Evolutionary conservation across 2,329 filamentous ascomycete genomes (phyloP).

Genomic region (Didymella arachidicola): DNA sequence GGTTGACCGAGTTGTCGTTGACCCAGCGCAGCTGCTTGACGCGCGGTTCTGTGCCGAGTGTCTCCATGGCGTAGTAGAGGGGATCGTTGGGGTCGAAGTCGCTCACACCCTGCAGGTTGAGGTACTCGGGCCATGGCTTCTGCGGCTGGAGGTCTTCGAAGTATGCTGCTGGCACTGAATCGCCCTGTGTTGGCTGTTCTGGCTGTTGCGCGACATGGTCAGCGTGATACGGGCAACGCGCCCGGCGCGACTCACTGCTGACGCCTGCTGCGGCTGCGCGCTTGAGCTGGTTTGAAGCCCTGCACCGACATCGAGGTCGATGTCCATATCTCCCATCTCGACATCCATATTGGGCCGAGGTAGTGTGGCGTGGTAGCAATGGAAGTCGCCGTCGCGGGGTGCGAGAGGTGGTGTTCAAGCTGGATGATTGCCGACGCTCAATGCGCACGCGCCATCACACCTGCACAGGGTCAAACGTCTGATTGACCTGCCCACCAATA

Average conservation of each 20-base stretch:
- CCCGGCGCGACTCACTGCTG: conserved; percentile 22
- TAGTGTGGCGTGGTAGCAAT: conserved; percentile 14
- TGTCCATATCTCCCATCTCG: conserved; percentile 49
- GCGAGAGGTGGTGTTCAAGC: conserved; percentile 15
- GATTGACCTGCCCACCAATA: background rate
- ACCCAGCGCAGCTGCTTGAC: conserved; percentile 81
- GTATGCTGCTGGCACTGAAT: conserved; percentile 45
- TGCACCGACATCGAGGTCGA: conserved; percentile 46
- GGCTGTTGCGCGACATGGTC: conserved; percentile 10
- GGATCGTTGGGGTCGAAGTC: conserved; percentile 82
- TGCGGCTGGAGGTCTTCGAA: conserved; percentile 41
- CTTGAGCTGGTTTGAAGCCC: conserved; percentile 23
- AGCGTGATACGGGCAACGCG: conserved; percentile 12
- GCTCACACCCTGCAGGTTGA: conserved; percentile 87
- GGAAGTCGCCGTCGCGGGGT: conserved; percentile 25
- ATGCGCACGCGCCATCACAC: conserved; percentile 12
- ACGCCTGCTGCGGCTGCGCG: conserved; percentile 32
- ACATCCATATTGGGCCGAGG: conserved; percentile 40
- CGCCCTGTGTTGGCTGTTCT: conserved; percentile 22
- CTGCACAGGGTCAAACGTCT: conserved; percentile 5
- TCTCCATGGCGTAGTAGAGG: conserved; percentile 73
- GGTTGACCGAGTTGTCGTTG: conserved; percentile 88
- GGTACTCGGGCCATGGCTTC: conserved; percentile 63
- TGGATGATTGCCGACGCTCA: conserved; percentile 7
- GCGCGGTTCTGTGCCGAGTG: conserved; percentile 67